Conservation (phyloP, 1,139 yeast genomes). For the Arxiozyma slooffiae region DNA sequence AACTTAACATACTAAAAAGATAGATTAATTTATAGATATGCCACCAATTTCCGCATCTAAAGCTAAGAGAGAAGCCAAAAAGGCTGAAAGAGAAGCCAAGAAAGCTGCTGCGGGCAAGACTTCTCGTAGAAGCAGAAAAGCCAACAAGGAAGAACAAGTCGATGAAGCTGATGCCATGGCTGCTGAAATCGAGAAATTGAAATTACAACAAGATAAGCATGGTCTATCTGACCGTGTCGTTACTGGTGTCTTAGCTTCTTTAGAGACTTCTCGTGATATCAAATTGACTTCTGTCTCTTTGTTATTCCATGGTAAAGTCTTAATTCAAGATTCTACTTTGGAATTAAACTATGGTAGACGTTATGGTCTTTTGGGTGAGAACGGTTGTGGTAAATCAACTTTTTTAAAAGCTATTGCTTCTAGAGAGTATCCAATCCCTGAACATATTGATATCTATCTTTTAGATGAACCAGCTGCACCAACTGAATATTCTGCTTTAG, state of each 20-base stretch:
- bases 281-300: constrained; percentile 83
- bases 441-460: constrained; percentile 78
- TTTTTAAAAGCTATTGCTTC: constrained; percentile 87
- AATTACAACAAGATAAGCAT: constrained; percentile 84
- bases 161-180: constrained; percentile 50
- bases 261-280: constrained; percentile 86
- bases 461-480: constrained; percentile 97
- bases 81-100: constrained; percentile 94
- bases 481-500: constrained; percentile 82
- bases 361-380: constrained; percentile 93
- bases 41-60: constrained; percentile 66
- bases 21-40: constrained; percentile 13
- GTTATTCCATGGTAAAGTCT: constrained; percentile 94
- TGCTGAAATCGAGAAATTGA: constrained; percentile 72
- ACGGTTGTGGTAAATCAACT: constrained; percentile 98
- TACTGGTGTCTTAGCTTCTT: constrained; percentile 90
- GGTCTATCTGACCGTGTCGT: constrained; percentile 96
- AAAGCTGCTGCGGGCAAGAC: constrained; percentile 68
- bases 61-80: constrained; percentile 94
- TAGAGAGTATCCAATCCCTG: constrained; percentile 93
- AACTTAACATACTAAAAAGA: not conserved
- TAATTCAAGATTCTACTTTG: constrained; percentile 80
- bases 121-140: constrained; percentile 44
- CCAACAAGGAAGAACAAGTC: constrained; percentile 32
- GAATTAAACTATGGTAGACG: constrained; percentile 96